Evolutionary conservation across 2,329 filamentous ascomycete species (phyloP), one percentile per base, ranked within the genome.

Genomic region (Volutella citrinella): DNA sequence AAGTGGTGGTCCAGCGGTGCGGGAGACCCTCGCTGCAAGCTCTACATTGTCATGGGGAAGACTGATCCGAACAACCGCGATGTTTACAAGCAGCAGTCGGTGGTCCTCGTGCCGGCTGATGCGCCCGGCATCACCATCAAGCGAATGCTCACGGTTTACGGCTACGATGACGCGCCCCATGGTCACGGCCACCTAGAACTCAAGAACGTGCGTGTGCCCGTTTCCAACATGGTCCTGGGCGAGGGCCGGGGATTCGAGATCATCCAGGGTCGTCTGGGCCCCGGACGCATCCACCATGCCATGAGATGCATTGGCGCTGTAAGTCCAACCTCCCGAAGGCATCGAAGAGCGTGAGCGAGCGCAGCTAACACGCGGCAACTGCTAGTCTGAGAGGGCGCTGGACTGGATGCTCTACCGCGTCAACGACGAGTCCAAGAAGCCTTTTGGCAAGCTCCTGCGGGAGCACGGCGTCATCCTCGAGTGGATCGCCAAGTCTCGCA

Each of bases 1-100:
- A 98, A 98, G 87, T 98, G 93, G 93, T 98, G 93, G 93, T 95
- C 88, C 18, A 95, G 87, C 45, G 93, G 93, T 47, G 89, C 90
- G 13, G 93, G 93, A 38, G 93, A 98, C 66, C 85, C 84, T 38
- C 79, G 91, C 52, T 98, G 93, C 74, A 76, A 85, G 63, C 72
- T 98, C 60, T 97, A 96, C 69, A 82, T 98, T 43, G 89, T 95
- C 52, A 95, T 98, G 86, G 93, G 88, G 66, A 95, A 97, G 74
- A 84, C 79, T 10, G 86, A 94, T 57, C 72, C 85, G 30, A 69
- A 70, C 49, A 84, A 94, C 70, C 66, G 74, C 45, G 82, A 90
- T 60, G 69, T 80, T 15, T 95, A 97, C 76, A 78, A 78, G 56
- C 90, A 96, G 59, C 93, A 97, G 65, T 96, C 89, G 17, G 90